A percentile compares a stretch with the other conserved stretches of the same genome.
Evolutionary conservation across 305 asterid species (phyloP).

Genomic region (Coffea humblotiana): DNA sequence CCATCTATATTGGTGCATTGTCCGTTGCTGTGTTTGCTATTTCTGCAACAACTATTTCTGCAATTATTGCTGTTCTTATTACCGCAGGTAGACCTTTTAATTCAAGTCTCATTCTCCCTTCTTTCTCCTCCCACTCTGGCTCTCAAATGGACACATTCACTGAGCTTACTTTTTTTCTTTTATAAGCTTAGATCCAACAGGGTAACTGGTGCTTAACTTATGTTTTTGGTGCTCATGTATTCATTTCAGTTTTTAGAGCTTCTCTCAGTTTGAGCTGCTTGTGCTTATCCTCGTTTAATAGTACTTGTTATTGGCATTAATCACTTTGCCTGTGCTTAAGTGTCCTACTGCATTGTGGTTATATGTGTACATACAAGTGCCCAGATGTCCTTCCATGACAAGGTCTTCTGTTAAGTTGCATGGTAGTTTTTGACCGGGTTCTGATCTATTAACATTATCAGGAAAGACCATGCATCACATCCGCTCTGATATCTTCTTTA

Average conservation of each 20-base stretch:
- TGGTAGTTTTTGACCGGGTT: background rate
- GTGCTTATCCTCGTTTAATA: background rate
- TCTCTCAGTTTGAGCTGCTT: background rate
- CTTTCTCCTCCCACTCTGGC: background rate
- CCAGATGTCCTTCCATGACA: background rate
- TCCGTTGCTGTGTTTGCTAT: conserved; percentile 53
- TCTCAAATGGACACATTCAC: background rate
- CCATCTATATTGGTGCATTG: conserved; percentile 67
- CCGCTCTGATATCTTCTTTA: background rate
- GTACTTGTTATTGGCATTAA: background rate
- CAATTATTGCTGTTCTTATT: conserved; percentile 54
- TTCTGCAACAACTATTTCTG: conserved; percentile 51
- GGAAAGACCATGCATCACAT: background rate
- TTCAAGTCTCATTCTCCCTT: background rate
- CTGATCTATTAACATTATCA: conserved; percentile 1
- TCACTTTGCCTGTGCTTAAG: background rate
- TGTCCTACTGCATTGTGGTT: background rate
- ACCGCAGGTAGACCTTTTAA: conserved; percentile 51
- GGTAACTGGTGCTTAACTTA: background rate
- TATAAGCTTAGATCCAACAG: background rate
- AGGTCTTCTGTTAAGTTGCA: background rate
- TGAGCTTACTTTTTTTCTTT: background rate
- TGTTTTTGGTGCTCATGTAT: background rate
- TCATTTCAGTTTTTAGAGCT: background rate
- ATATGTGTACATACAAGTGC: background rate